Base-by-base conservation (phyloP, 2,329 filamentous ascomycete species). In the Proliferodiscus dingleyae region DNA sequence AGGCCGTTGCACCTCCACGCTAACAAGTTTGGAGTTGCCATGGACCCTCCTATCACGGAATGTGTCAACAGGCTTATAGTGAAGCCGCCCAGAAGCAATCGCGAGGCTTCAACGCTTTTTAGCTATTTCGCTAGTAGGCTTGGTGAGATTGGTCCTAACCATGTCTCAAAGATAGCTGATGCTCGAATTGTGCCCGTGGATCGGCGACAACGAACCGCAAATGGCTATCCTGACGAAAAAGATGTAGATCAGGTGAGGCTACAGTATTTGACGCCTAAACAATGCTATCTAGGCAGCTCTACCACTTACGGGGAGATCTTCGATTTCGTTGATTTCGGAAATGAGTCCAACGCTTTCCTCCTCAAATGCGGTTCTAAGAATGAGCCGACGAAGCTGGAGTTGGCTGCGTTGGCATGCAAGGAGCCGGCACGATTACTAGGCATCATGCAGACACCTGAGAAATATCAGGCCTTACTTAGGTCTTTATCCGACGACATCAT, bases 321-420 rank as follows among this genome's bases (percentile, higher is more conserved):
- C 55, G 89, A 97, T 62, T 98, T 96, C 66, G 90, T 97, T 11
- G 87, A 97, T 63, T 98, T 96, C 68, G 89, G 91, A 0, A 70
- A 75, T 26, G 83, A 91, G 61, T 91, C 88, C 2, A 97, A 97
- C 59, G 74, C 85, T 0, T 98, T 98, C 60, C 70, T 98, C 15
- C 79, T 89, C 57, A 87, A 87, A 51, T 88, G 90, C 53, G 93
- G 93, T 8, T 91, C 89, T 2, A 96, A 95, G 66, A 83, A 80
- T 52, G 91, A 98, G 65, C 93, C 93, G 3, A 94, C 85, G 2
- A 93, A 87, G 57, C 65, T 79, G 2, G 93, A 98, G 64, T 79
- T 98, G 55, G 91, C 90, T 4, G 75, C 80, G 30, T 81, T 94
- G 66, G 77, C 93, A n/a, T 87, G 89, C 43, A 80, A 75, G 45